These are phyloP conservation scores for Septoria linicola DNA, from an alignment of 2,329 filamentous ascomycete species.

Conservation along the genomic window DNA sequence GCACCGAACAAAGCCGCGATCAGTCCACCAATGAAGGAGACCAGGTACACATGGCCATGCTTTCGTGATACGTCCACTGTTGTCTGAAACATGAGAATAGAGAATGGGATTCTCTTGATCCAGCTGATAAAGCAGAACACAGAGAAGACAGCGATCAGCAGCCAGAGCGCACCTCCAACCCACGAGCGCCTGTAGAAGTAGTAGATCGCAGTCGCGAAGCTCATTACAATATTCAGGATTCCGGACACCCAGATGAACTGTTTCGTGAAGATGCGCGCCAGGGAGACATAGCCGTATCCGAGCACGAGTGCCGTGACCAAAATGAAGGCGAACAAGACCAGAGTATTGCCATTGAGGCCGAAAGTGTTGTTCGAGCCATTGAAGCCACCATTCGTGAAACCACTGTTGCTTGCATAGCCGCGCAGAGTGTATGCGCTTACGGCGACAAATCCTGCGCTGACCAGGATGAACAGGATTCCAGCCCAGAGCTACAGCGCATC, in stretches of 20 bases:
- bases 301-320: constrained; percentile 71
- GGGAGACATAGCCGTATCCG: constrained; percentile 72
- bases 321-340: constrained; percentile 80
- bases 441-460: constrained; percentile 70
- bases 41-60: constrained; percentile 81
- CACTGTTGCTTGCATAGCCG: constrained; percentile 66
- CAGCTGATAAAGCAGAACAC: constrained; percentile 83
- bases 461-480: constrained; percentile 70
- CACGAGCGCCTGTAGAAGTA: constrained; percentile 77
- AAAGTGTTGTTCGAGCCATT: constrained; percentile 67
- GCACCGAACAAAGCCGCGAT: constrained; percentile 72
- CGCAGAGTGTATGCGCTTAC: constrained; percentile 74
- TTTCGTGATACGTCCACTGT: constrained; percentile 80
- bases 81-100: constrained; percentile 82
- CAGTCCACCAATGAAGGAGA: constrained; percentile 80
- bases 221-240: constrained; percentile 80
- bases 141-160: constrained; percentile 77
- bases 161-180: constrained; percentile 81
- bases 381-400: constrained; percentile 64
- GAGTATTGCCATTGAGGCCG: constrained; percentile 75
- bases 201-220: constrained; percentile 81
- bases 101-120: constrained; percentile 89
- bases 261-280: constrained; percentile 59
- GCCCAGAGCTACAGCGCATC: constrained; percentile 64
- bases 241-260: constrained; percentile 91